Evolutionary conservation across 2,329 filamentous ascomycete species (phyloP).

Genomic region (Dactylellina haptotyla): DNA sequence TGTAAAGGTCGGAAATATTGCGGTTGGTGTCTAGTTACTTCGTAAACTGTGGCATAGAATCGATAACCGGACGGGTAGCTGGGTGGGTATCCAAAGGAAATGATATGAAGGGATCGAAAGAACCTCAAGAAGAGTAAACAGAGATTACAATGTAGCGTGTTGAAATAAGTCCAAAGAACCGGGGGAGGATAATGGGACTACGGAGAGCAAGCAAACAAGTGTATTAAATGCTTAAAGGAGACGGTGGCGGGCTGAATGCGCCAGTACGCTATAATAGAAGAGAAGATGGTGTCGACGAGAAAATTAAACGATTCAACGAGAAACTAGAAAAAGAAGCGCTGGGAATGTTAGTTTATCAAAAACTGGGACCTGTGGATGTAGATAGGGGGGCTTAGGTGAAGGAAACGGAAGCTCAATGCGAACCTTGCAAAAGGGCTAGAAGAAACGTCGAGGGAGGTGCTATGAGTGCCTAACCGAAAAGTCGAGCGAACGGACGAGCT

Average conservation of each 20-base stretch:
- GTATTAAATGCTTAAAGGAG: neutral
- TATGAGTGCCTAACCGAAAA: constrained; percentile 49
- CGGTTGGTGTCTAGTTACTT: constrained; percentile 12
- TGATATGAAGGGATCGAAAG: neutral
- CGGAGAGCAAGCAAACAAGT: constrained; percentile 13
- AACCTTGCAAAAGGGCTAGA: constrained; percentile 42
- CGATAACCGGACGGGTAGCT: neutral
- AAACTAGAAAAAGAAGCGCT: constrained; percentile 7
- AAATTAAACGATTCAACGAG: neutral
- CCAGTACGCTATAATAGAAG: constrained; percentile 19
- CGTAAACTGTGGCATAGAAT: constrained; percentile 29
- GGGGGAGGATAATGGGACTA: neutral
- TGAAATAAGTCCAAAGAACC: neutral
- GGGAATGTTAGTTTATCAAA: constrained; percentile 15
- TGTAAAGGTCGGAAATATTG: neutral
- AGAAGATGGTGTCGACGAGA: neutral
- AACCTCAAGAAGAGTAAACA: neutral
- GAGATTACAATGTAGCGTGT: constrained; percentile 5
- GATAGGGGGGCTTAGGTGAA: neutral
- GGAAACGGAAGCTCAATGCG: constrained; percentile 36
- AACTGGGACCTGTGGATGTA: constrained; percentile 10
- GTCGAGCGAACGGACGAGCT: constrained; percentile 22
- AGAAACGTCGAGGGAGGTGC: constrained; percentile 25
- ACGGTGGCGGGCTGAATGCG: constrained; percentile 37
- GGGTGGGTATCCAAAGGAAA: neutral